A percentile compares a stretch with the other conserved stretches of the same genome.
phyloP scores from a whole-genome alignment of 2,329 filamentous ascomycete genomes.

The Gnomoniopsis sp. region DNA sequence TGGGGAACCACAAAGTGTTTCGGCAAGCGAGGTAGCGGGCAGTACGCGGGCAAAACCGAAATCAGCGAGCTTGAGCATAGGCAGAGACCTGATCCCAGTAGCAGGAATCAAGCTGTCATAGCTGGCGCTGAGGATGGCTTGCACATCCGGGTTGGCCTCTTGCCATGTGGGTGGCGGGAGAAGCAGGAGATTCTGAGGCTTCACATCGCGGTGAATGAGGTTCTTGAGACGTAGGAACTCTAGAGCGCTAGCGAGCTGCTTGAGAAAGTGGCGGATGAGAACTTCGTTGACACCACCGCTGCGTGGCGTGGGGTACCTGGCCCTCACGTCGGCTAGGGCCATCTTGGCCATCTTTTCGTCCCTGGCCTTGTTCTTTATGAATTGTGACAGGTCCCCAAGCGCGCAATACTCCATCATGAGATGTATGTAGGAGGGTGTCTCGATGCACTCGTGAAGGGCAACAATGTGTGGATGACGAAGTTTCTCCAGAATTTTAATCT shows the following conservation, averaged over 20 bases:
- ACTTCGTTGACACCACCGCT: conserved; percentile 92
- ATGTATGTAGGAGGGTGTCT: conserved; percentile 85
- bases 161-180: conserved; percentile 76
- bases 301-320: conserved; percentile 79
- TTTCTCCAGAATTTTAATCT: conserved; percentile 92
- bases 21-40: conserved; percentile 85
- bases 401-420: conserved; percentile 99
- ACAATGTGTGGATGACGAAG: conserved; percentile 97
- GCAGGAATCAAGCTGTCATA: conserved; percentile 77
- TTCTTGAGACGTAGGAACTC: conserved; percentile 82
- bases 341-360: conserved; percentile 75
- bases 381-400: conserved; percentile 87
- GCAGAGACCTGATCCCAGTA: conserved; percentile 77
- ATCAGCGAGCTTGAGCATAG: conserved; percentile 96
- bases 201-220: conserved; percentile 94
- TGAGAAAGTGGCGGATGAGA: conserved; percentile 91
- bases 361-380: conserved; percentile 79
- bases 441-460: conserved; percentile 89
- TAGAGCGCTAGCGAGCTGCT: conserved; percentile 89
- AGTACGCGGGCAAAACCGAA: conserved; percentile 97
- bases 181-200: conserved; percentile 91
- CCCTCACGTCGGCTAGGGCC: conserved; percentile 49
- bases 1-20: conserved; percentile 94
- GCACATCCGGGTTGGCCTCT: conserved; percentile 54
- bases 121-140: conserved; percentile 72